A percentile compares a stretch with the other conserved stretches of the same genome.
Evolutionary conservation across 2,329 filamentous ascomycete species (phyloP).

Genomic region (Diaporthe vexans): DNA sequence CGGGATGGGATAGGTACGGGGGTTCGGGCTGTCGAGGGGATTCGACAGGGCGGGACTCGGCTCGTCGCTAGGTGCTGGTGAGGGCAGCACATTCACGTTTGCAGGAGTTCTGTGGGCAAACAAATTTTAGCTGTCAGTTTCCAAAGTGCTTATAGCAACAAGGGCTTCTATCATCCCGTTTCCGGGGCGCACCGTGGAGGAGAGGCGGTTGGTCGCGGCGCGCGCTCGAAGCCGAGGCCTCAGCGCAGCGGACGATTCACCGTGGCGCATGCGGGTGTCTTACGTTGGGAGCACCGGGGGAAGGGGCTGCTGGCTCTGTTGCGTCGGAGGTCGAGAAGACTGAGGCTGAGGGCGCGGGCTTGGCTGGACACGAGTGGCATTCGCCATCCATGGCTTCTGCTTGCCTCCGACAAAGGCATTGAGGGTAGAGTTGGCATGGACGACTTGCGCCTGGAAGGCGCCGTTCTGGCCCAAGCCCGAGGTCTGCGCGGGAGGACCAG

Average conservation of each 20-base stretch:
- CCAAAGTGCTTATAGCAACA: neutral
- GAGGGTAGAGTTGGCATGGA: conserved; percentile 49
- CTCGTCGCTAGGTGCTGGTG: conserved; percentile 75
- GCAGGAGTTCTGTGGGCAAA: conserved; percentile 40
- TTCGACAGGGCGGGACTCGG: conserved; percentile 60
- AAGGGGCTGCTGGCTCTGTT: neutral
- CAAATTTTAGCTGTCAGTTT: conserved; percentile 25
- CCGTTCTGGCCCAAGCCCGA: conserved; percentile 29
- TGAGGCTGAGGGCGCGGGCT: conserved; percentile 37
- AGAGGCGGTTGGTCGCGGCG: neutral
- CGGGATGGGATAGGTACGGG: conserved; percentile 46
- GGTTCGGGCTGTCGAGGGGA: conserved; percentile 53
- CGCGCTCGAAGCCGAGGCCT: neutral
- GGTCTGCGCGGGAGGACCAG: conserved; percentile 27
- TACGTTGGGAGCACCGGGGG: conserved; percentile 21
- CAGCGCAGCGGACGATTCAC: neutral
- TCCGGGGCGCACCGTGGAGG: neutral
- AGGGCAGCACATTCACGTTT: conserved; percentile 63
- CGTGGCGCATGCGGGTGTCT: neutral
- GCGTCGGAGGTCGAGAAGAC: conserved; percentile 5
- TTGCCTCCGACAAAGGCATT: conserved; percentile 48
- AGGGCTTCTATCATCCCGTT: neutral
- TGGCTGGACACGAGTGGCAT: conserved; percentile 39
- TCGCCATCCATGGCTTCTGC: conserved; percentile 50
- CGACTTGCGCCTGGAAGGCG: conserved; percentile 43